A percentile compares a stretch with the other conserved stretches of the same genome.
These are phyloP conservation scores for Massariosphaeria phaeospora DNA, from an alignment of 495 filamentous ascomycete species.

Conservation along the genomic window DNA sequence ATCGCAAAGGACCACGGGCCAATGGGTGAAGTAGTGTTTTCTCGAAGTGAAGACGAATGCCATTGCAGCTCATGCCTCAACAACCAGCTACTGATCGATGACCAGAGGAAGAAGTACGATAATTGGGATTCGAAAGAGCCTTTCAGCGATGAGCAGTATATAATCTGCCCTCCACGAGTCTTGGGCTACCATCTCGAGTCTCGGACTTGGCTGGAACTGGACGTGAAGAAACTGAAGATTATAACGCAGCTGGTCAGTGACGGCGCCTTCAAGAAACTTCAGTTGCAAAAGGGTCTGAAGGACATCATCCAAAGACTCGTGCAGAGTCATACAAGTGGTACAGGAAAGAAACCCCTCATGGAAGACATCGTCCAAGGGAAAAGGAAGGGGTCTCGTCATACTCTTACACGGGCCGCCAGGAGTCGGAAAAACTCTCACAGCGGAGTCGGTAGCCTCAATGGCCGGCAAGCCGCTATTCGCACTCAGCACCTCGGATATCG, in stretches of 20 bases:
- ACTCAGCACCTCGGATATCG: background rate
- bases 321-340: conserved; percentile 5
- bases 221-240: background rate
- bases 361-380: conserved; percentile 1
- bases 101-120: background rate
- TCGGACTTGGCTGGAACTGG: background rate
- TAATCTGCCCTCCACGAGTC: background rate
- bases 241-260: background rate
- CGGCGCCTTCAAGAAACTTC: background rate
- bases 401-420: conserved; percentile 6
- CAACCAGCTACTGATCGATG: background rate
- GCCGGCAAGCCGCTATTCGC: conserved; percentile 4
- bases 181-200: conserved; percentile 1
- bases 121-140: background rate
- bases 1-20: background rate
- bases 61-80: background rate
- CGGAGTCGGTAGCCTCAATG: background rate
- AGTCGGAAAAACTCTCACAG: conserved; percentile 2
- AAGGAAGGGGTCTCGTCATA: conserved; percentile 8
- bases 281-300: background rate
- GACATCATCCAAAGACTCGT: background rate
- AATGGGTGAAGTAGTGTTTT: background rate
- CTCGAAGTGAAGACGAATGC: background rate
- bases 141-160: background rate
- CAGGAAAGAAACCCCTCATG: background rate